Base-by-base conservation (phyloP, 768 basidiomycete genomes). In the Galerina marginata region DNA sequence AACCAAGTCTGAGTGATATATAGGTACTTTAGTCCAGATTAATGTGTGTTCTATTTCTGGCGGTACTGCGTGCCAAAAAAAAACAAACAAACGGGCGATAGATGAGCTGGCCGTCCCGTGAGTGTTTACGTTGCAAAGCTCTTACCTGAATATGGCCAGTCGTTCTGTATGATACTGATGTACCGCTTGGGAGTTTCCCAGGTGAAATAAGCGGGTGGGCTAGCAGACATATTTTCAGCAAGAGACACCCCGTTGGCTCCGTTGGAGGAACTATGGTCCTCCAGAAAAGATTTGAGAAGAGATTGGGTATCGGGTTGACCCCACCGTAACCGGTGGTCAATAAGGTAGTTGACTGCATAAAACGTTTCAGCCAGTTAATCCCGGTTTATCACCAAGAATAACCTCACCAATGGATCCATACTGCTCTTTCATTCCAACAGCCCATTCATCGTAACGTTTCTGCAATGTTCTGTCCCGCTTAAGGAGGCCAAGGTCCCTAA, bases 131-230 rank as follows among this genome's bases (percentile, higher is more conserved):
- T 1, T 29, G 42, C 25, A 38, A 33, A n/a, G 2, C 48, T 15
- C 45, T 79, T 55, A 89, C 91, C 86, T 6, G 91, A 93, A 72
- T 95, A 95, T 0, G 93, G 93, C 93, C 93, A 95, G 69, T 93
- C 92, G 67, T 94, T 93, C 66, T 79, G 86, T 47, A 89, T 89
- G 61, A 93, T 86, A 67, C 86, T 89, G 63, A 92, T 75, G 54
- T 85, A 76, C 38, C 85, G 76, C 11, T 79, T 65, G 0, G 89
- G 83, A 9, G 86, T 86, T 63, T 88, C 79, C 11, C 82, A 83
- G 36, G 79, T 86, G 72, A 95, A 94, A 71, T 90, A 91, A 11
- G 78, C 44, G 29, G 65, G 74, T 6, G 85, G 86, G 2, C 74
- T 70, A 68, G 6, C 65, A 56, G 26, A 7, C 29, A 7, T 5